Conservation (phyloP, 306 rosid genomes). For the Vigna nakashimae region DNA sequence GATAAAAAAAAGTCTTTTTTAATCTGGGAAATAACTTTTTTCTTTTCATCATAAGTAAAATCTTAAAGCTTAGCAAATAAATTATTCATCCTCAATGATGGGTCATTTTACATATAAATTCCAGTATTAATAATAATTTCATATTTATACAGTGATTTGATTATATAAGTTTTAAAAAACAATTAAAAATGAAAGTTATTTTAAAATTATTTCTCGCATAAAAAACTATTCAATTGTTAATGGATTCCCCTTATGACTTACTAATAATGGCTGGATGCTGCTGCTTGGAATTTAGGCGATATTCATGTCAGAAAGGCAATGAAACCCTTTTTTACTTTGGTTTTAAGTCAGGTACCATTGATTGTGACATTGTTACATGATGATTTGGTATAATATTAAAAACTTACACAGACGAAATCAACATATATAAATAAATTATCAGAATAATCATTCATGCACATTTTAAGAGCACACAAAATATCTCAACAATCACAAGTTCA, state of each 20-base stretch:
- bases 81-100: not conserved
- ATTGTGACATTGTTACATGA: not conserved
- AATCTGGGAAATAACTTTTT: too few relatives aligned
- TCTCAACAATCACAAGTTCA: not conserved
- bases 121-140: too few relatives aligned
- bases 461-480: not conserved
- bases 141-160: too few relatives aligned
- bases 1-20: too few relatives aligned
- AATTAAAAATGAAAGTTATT: too few relatives aligned
- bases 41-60: too few relatives aligned
- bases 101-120: not conserved
- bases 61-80: not conserved
- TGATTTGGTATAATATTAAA: not conserved
- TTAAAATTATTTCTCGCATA: too few relatives aligned
- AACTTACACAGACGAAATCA: not conserved
- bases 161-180: too few relatives aligned
- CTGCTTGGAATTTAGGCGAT: conserved; percentile 23
- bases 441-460: not conserved
- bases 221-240: not conserved
- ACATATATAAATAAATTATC: not conserved
- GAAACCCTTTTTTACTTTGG: not conserved
- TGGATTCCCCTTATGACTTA: not conserved
- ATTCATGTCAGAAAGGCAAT: not conserved
- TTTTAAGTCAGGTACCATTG: not conserved
- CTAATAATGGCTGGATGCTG: conserved; percentile 16